Percentiles rank a stretch among this genome's conserved stretches.
Evolutionary conservation across 352 stramenopile species (phyloP).

Genomic region (Aphanomyces euteiches): DNA sequence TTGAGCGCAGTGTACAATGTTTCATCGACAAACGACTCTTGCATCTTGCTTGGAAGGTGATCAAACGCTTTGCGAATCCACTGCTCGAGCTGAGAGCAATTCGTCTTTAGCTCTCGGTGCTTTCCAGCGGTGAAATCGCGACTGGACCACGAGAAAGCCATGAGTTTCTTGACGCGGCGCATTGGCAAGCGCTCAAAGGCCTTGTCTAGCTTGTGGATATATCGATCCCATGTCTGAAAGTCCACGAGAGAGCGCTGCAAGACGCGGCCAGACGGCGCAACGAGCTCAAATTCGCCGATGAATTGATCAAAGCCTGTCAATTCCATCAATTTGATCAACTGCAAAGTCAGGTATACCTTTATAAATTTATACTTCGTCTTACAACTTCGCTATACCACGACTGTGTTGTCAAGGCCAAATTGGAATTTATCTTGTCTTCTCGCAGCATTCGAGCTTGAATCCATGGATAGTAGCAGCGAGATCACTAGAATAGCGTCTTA

Average conservation of each 20-base stretch:
- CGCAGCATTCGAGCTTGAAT: no score
- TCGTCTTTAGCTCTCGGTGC: slow-evolving; percentile 63
- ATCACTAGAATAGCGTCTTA: no score
- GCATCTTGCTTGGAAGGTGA: slow-evolving; percentile 33
- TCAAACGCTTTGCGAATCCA: slow-evolving; percentile 54
- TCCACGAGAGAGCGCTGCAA: slow-evolving; percentile 9
- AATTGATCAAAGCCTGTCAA: background rate
- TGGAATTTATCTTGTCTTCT: no score
- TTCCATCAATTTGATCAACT: background rate
- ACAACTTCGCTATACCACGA: no score
- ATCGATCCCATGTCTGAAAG: slow-evolving; percentile 25
- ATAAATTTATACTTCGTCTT: background rate
- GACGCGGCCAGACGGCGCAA: background rate
- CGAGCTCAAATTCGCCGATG: background rate
- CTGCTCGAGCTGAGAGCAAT: slow-evolving; percentile 44
- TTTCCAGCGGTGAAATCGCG: slow-evolving; percentile 44
- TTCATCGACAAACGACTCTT: slow-evolving; percentile 49
- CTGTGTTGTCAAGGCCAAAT: no score
- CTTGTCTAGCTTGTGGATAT: slow-evolving; percentile 4
- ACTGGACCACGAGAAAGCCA: slow-evolving; percentile 46
- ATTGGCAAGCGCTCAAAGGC: slow-evolving; percentile 44
- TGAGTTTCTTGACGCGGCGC: slow-evolving; percentile 55
- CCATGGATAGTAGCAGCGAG: no score
- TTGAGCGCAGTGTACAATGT: slow-evolving; percentile 43
- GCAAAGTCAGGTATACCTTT: background rate